Evolutionary conservation across 2,329 filamentous ascomycete genomes (phyloP).

Genomic region (Drechslerella dactyloides): DNA sequence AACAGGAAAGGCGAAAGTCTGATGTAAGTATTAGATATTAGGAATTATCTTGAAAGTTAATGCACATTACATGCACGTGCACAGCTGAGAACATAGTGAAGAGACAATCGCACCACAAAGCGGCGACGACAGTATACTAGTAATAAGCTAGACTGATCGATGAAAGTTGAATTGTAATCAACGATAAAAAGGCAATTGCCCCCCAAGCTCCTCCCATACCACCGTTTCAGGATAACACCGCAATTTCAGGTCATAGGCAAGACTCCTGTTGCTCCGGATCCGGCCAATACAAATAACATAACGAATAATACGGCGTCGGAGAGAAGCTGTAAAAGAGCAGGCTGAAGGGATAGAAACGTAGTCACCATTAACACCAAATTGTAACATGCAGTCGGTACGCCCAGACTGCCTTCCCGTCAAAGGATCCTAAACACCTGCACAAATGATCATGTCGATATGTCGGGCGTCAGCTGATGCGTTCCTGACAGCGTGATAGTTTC

Average conservation of each 20-base stretch:
- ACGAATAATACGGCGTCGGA: neutral
- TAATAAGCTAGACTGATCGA: too few relatives aligned
- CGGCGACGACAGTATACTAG: too few relatives aligned
- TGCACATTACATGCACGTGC: too few relatives aligned
- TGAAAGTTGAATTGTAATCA: too few relatives aligned
- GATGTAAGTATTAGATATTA: too few relatives aligned
- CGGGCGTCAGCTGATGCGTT: conserved; percentile 29
- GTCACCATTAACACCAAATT: conserved; percentile 11
- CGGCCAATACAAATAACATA: too few relatives aligned
- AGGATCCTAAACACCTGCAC: neutral
- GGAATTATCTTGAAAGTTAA: too few relatives aligned
- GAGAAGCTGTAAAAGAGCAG: conserved; percentile 1
- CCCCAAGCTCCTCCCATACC: conserved; percentile 13
- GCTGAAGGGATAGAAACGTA: too few relatives aligned
- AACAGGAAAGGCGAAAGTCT: too few relatives aligned
- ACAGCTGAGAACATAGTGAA: too few relatives aligned
- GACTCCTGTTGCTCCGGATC: neutral
- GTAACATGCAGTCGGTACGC: neutral
- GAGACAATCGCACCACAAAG: too few relatives aligned
- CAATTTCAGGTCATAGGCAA: neutral
- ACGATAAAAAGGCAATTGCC: neutral
- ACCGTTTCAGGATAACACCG: neutral
- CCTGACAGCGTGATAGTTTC: conserved; percentile 34
- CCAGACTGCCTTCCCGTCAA: neutral
- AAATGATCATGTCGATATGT: conserved; percentile 1